These are phyloP conservation scores for Zychaea mexicana DNA, from an alignment of 371 early-diverging fungal species.

Conservation along the genomic window DNA sequence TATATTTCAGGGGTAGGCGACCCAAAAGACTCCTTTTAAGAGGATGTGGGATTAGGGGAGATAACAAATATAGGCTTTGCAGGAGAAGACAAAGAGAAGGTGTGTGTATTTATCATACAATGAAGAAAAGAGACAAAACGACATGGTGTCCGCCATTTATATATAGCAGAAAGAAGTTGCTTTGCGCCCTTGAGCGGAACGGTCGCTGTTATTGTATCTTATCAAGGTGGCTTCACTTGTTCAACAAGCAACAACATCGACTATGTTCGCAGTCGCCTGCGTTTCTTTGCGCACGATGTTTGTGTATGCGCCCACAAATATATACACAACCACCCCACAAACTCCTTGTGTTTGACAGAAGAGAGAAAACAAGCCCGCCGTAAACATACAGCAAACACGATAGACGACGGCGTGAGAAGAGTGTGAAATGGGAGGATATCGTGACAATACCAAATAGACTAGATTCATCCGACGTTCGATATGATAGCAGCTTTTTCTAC, in stretches of 20 bases:
- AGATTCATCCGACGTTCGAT: no score
- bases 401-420: no score
- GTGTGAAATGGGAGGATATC: not conserved
- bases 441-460: no score
- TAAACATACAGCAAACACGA: no score
- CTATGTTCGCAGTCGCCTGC: not conserved
- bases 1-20: not conserved
- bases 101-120: no score
- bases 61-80: not conserved
- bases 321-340: not conserved
- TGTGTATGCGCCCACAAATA: not conserved
- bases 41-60: not conserved
- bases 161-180: not conserved
- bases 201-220: not conserved
- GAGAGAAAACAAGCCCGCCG: not conserved
- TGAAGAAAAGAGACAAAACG: not conserved
- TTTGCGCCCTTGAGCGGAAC: not conserved
- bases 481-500: no score
- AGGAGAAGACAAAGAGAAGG: not conserved
- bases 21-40: not conserved
- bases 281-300: not conserved
- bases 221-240: not conserved
- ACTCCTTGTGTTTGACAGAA: not conserved
- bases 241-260: not conserved
- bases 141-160: not conserved